A percentile compares a stretch with the other conserved stretches of the same genome.
Evolutionary conservation across 108 stramenopile genomes (phyloP).

Genomic region (Cyclotella cryptica): DNA sequence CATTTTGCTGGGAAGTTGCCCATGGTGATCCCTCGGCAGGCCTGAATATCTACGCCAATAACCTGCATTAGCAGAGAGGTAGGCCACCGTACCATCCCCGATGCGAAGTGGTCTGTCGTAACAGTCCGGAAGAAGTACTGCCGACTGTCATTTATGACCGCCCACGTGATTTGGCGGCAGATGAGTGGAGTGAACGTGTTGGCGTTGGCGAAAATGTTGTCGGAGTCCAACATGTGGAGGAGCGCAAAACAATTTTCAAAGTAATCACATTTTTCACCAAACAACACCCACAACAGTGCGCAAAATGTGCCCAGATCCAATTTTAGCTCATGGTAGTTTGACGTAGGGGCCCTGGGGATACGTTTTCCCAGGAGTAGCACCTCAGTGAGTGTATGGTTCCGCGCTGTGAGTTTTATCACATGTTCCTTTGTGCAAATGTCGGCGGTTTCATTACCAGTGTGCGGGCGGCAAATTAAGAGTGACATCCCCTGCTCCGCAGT

Average conservation of each 20-base stretch:
- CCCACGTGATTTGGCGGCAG: constrained; percentile 2
- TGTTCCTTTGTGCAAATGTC: no score
- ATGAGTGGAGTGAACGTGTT: background rate
- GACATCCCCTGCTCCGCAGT: no score
- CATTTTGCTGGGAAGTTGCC: background rate
- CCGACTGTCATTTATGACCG: background rate
- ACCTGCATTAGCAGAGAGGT: background rate
- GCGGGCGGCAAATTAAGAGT: no score
- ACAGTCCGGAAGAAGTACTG: background rate
- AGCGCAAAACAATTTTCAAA: background rate
- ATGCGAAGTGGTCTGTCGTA: background rate
- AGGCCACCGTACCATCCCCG: background rate
- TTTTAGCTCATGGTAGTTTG: background rate
- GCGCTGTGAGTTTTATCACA: background rate
- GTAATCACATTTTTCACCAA: background rate
- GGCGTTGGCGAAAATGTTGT: background rate
- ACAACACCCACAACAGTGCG: background rate
- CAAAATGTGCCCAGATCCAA: background rate
- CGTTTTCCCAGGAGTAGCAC: background rate
- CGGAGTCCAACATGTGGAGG: background rate
- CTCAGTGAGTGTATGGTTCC: background rate
- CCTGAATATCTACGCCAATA: background rate
- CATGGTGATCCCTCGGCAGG: background rate
- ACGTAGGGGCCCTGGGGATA: background rate
- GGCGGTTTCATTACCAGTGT: no score